phyloP scores from a whole-genome alignment of 768 basidiomycete species.

The Leucocoprinus leucothites region DNA sequence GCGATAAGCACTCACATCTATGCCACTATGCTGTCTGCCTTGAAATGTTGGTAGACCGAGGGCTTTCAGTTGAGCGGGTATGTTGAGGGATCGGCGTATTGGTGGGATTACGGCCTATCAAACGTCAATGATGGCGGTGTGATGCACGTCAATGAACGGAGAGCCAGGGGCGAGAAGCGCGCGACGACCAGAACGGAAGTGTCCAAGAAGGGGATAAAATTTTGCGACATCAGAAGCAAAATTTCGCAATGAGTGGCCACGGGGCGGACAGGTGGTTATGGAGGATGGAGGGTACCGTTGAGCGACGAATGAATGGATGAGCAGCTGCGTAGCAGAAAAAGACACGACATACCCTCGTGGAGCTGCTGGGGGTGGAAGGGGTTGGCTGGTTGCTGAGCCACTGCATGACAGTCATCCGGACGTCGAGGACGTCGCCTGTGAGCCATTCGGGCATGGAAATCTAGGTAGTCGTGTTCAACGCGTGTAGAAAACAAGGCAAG shows the following conservation, averaged over 20 bases:
- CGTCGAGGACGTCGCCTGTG: constrained; percentile 70
- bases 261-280: not conserved
- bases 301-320: not conserved
- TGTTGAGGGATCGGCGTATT: constrained; percentile 49
- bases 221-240: constrained; percentile 9
- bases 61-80: constrained; percentile 70
- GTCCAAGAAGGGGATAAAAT: not conserved
- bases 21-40: constrained; percentile 85
- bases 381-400: constrained; percentile 33
- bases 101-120: constrained; percentile 23
- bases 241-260: constrained; percentile 3
- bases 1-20: constrained; percentile 67
- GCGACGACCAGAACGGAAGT: constrained; percentile 1
- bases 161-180: constrained; percentile 4
- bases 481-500: not conserved
- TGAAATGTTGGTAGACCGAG: constrained; percentile 73
- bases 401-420: constrained; percentile 55
- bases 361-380: constrained; percentile 4
- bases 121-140: constrained; percentile 9
- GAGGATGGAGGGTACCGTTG: not conserved
- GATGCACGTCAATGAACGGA: constrained; percentile 3
- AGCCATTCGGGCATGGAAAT: constrained; percentile 73
- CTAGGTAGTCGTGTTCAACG: constrained; percentile 27
- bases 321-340: not conserved
- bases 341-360: constrained; percentile 18